phyloP scores from a whole-genome alignment of 441 rosid genomes.

The Breynia disticha region DNA sequence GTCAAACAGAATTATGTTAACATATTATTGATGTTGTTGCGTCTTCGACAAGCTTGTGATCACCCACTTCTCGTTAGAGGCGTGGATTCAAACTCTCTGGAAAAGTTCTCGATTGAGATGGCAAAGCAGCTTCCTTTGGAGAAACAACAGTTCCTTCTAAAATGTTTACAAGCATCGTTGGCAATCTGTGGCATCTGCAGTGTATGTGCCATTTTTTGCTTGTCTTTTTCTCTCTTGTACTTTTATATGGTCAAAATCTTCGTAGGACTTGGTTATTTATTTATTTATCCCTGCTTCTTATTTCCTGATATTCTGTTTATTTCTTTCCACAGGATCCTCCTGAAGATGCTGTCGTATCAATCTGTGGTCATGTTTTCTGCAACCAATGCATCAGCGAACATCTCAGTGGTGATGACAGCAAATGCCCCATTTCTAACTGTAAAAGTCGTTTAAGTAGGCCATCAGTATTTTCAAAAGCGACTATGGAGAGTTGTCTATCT shows the following conservation, averaged over 20 bases:
- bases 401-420: slow-evolving; percentile 60
- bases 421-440: slow-evolving; percentile 56
- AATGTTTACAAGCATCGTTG: slow-evolving; percentile 57
- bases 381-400: slow-evolving; percentile 70
- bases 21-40: slow-evolving; percentile 87
- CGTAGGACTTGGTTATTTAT: too few relatives aligned
- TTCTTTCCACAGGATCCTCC: slow-evolving; percentile 66
- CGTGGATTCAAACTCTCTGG: slow-evolving; percentile 36
- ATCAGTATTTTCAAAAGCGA: slow-evolving; percentile 47
- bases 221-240: background rate
- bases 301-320: slow-evolving; percentile 6
- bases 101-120: slow-evolving; percentile 45
- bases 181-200: slow-evolving; percentile 80
- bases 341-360: slow-evolving; percentile 84
- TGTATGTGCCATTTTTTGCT: slow-evolving; percentile 34
- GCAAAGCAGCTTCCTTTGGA: slow-evolving; percentile 54
- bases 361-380: slow-evolving; percentile 86
- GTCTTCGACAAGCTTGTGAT: slow-evolving; percentile 95
- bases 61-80: slow-evolving; percentile 88
- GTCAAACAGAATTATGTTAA: slow-evolving; percentile 85
- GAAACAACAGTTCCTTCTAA: slow-evolving; percentile 31
- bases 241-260: too few relatives aligned
- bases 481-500: slow-evolving; percentile 31
- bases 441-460: slow-evolving; percentile 39
- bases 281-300: background rate